Conservation (phyloP, 805 yeast genomes). For the Candida silvicultrix region DNA sequence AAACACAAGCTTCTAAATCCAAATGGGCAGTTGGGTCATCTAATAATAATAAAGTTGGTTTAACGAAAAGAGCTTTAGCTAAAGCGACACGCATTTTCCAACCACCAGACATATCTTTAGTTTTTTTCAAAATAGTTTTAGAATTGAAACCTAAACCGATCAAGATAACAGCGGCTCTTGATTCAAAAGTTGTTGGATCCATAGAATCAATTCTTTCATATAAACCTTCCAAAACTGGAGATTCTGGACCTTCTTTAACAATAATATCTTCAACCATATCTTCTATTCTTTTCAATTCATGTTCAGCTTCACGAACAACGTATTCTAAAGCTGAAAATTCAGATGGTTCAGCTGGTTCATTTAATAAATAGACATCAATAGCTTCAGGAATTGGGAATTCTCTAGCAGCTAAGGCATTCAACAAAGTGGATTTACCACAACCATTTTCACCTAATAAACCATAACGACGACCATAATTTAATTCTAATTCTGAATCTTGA, state of each 20-base stretch:
- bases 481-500: constrained; percentile 87
- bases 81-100: constrained; percentile 99
- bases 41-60: constrained; percentile 88
- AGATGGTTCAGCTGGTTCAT: constrained; percentile 96
- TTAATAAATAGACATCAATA: constrained; percentile 86
- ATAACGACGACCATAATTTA: constrained; percentile 95
- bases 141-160: constrained; percentile 96
- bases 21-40: constrained; percentile 99
- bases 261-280: constrained; percentile 84
- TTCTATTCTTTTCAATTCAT: constrained; percentile 85
- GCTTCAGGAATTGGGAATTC: constrained; percentile 93
- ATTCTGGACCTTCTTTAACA: constrained; percentile 91
- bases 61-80: constrained; percentile 95
- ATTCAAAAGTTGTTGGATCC: constrained; percentile 95
- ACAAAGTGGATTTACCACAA: constrained; percentile 95
- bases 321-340: constrained; percentile 91
- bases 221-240: constrained; percentile 73
- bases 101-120: constrained; percentile 99
- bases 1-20: constrained; percentile 98
- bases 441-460: constrained; percentile 98
- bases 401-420: constrained; percentile 90
- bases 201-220: constrained; percentile 93
- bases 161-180: constrained; percentile 91
- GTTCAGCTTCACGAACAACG: constrained; percentile 95
- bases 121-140: constrained; percentile 81